phyloP scores from a whole-genome alignment of 2,329 filamentous ascomycete genomes.

The Xylaria arbuscula region DNA sequence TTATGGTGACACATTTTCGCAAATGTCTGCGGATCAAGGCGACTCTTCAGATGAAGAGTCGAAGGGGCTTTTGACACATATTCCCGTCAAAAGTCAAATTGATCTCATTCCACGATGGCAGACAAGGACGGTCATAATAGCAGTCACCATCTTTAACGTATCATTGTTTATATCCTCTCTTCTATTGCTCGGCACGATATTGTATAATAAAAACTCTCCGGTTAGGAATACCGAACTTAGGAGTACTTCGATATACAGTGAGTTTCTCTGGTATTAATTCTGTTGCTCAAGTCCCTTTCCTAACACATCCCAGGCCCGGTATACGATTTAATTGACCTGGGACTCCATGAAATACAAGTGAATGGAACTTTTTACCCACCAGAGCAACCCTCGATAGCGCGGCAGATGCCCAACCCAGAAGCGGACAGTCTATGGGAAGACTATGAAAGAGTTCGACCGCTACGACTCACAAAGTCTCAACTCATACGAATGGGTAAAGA shows the following conservation, averaged over 20 bases:
- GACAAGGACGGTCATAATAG: neutral
- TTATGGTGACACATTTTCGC: neutral
- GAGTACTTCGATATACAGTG: constrained; percentile 18
- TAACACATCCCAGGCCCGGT: constrained; percentile 36
- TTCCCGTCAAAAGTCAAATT: neutral
- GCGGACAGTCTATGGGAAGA: constrained; percentile 49
- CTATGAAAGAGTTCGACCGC: constrained; percentile 47
- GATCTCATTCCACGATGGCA: neutral
- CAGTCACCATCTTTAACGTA: constrained; percentile 12
- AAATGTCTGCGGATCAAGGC: neutral
- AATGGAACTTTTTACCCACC: constrained; percentile 47
- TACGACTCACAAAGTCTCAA: constrained; percentile 46
- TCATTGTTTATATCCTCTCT: constrained; percentile 2
- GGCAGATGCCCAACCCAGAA: constrained; percentile 47
- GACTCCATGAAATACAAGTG: constrained; percentile 35
- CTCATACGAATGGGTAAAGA: constrained; percentile 50
- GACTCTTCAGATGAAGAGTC: constrained; percentile 15
- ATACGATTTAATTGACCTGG: constrained; percentile 41
- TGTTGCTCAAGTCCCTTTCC: neutral
- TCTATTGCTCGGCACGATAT: neutral
- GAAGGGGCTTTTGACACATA: constrained; percentile 3
- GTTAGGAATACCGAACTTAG: constrained; percentile 25
- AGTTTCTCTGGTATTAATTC: neutral
- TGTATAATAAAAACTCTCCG: neutral
- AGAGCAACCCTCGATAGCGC: constrained; percentile 41